Percentiles rank a stretch among this genome's conserved stretches.
phyloP scores from a whole-genome alignment of 371 early-diverging fungal genomes.

The Rhizopus microsporus region DNA sequence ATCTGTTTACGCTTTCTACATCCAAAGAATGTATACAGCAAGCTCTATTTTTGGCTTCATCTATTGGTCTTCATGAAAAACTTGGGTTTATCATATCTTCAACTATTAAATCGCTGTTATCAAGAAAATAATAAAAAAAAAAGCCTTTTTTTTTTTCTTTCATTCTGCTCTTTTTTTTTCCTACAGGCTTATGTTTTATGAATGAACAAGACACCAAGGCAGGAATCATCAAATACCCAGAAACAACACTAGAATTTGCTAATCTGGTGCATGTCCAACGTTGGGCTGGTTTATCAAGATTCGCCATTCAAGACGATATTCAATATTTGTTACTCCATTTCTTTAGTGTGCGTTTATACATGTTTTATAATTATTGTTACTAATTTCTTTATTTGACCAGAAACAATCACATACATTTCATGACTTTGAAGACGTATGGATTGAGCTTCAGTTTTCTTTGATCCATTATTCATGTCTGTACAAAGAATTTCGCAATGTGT shows the following conservation, averaged over 20 bases:
- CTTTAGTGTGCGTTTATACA: slow-evolving; percentile 12
- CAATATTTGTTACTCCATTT: slow-evolving; percentile 20
- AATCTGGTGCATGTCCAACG: slow-evolving; percentile 15
- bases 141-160: no score
- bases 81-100: slow-evolving; percentile 9
- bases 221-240: slow-evolving; percentile 7
- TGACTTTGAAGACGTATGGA: slow-evolving; percentile 23
- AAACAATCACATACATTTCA: slow-evolving; percentile 12
- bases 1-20: slow-evolving; percentile 33
- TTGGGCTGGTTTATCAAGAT: slow-evolving; percentile 13
- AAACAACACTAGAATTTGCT: slow-evolving; percentile 5
- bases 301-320: slow-evolving; percentile 25
- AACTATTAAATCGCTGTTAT: slow-evolving; percentile 14
- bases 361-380: background rate
- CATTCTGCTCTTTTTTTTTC: no score
- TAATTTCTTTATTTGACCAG: slow-evolving; percentile 7
- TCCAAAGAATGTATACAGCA: slow-evolving; percentile 35
- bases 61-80: slow-evolving; percentile 23
- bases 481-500: slow-evolving; percentile 9
- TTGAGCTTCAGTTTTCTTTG: slow-evolving; percentile 20
- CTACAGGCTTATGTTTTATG: no score
- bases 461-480: slow-evolving; percentile 28
- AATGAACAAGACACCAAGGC: no score
- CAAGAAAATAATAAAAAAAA: slow-evolving; percentile 6
- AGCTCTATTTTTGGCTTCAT: slow-evolving; percentile 26